Evolutionary conservation across 805 yeast genomes (phyloP).

Genomic region (Cyberlindnera xylosilytica): DNA sequence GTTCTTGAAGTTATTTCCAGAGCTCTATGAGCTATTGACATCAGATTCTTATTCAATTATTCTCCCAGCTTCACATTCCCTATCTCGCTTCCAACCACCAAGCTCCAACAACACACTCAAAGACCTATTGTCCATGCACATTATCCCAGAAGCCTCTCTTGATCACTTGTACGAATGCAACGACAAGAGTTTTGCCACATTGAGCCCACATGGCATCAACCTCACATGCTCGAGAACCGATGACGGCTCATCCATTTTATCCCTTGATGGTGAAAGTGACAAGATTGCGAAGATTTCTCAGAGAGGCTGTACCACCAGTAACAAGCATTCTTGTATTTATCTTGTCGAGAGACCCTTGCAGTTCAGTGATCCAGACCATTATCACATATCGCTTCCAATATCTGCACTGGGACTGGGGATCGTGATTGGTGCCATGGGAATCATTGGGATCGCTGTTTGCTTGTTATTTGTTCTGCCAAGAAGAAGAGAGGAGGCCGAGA

Average conservation of each 20-base stretch:
- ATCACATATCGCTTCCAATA: slow-evolving; percentile 62
- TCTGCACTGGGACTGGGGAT: slow-evolving; percentile 68
- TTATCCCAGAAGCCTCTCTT: slow-evolving; percentile 58
- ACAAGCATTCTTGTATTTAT: slow-evolving; percentile 49
- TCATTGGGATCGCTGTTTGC: slow-evolving; percentile 33
- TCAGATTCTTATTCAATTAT: slow-evolving; percentile 52
- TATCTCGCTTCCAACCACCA: slow-evolving; percentile 49
- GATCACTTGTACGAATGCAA: slow-evolving; percentile 47
- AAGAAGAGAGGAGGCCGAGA: slow-evolving; percentile 11
- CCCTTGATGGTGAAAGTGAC: slow-evolving; percentile 45
- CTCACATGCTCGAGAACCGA: slow-evolving; percentile 40
- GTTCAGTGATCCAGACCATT: slow-evolving; percentile 47
- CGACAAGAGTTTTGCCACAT: slow-evolving; percentile 40
- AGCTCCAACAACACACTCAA: slow-evolving; percentile 40
- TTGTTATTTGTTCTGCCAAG: slow-evolving; percentile 34
- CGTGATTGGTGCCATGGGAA: slow-evolving; percentile 51
- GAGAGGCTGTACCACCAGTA: slow-evolving; percentile 55
- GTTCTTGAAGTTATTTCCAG: slow-evolving; percentile 43
- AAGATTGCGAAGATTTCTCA: slow-evolving; percentile 57
- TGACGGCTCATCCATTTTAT: slow-evolving; percentile 34
- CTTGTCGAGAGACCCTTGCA: slow-evolving; percentile 66
- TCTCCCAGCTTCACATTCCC: slow-evolving; percentile 62
- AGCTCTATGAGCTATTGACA: slow-evolving; percentile 40
- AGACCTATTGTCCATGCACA: slow-evolving; percentile 62
- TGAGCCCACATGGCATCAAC: slow-evolving; percentile 39